phyloP scores from a whole-genome alignment of 768 basidiomycete species.

The Suillus discolor region DNA sequence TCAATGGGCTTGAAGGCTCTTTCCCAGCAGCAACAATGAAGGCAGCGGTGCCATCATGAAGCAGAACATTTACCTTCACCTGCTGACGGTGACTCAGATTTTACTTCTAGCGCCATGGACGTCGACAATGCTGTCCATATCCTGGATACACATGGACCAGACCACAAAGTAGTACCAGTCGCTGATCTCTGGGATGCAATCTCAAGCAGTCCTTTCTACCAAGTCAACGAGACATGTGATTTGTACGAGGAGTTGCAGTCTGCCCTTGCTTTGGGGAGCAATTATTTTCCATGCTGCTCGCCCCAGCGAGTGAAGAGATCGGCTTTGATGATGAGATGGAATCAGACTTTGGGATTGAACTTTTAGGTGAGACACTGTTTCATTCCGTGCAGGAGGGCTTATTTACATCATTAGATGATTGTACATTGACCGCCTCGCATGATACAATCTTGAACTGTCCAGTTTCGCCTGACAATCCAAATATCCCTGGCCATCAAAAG shows the following conservation, averaged over 20 bases:
- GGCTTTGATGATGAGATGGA: conserved; percentile 32
- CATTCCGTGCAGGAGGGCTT: background rate
- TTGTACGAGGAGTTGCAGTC: conserved; percentile 9
- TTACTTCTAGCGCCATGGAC: background rate
- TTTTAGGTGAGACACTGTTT: background rate
- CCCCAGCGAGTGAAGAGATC: conserved; percentile 4
- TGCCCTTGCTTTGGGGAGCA: conserved; percentile 6
- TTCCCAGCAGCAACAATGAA: background rate
- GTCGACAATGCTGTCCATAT: background rate
- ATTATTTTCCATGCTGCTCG: conserved; percentile 8
- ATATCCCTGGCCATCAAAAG: conserved; percentile 12
- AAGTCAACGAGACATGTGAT: conserved; percentile 1
- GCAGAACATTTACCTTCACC: background rate
- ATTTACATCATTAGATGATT: background rate
- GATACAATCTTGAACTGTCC: background rate
- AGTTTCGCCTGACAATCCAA: conserved; percentile 34
- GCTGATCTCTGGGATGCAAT: background rate
- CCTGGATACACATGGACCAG: background rate
- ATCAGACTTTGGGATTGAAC: background rate
- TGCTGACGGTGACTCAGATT: background rate
- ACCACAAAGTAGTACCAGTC: background rate
- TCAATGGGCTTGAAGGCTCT: background rate
- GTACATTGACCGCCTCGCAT: background rate
- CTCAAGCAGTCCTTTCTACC: background rate
- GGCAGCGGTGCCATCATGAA: background rate